phyloP scores from a whole-genome alignment of 139 green algal species.

The Pleodorina starrii region DNA sequence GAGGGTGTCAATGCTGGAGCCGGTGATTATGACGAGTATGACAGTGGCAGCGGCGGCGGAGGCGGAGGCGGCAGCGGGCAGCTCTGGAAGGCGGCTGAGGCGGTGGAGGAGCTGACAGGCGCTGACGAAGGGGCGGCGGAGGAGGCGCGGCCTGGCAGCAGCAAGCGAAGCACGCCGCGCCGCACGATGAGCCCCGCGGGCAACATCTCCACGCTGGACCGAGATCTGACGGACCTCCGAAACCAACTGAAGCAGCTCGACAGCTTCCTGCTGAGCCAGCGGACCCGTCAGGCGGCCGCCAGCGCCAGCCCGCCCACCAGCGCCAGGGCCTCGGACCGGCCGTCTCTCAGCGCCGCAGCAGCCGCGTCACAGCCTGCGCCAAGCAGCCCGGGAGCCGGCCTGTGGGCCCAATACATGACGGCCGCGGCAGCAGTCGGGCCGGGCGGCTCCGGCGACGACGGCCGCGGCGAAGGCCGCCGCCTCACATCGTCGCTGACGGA shows the following conservation, averaged over 20 bases:
- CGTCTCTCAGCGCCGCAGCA: neutral
- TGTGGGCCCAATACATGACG: neutral
- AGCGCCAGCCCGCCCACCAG: neutral
- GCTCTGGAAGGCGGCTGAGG: too few relatives aligned
- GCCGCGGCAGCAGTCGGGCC: neutral
- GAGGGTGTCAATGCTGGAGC: neutral
- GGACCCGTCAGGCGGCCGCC: neutral
- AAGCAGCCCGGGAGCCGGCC: neutral
- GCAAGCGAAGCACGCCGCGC: too few relatives aligned
- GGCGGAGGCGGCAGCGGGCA: too few relatives aligned
- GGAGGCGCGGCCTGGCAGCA: too few relatives aligned
- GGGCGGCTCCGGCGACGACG: neutral
- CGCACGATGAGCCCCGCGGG: neutral
- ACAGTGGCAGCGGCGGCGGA: too few relatives aligned
- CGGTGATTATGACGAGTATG: neutral
- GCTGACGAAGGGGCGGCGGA: neutral
- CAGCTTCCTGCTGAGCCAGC: neutral
- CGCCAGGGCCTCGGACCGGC: neutral
- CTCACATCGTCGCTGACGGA: neutral
- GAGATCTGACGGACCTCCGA: neutral
- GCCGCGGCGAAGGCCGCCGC: neutral
- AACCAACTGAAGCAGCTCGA: conserved; percentile 2
- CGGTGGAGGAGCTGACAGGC: too few relatives aligned
- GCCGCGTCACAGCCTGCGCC: neutral
- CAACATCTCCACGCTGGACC: neutral